Evolutionary conservation across 2,329 filamentous ascomycete species (phyloP).

Genomic region (Chaetomiaceae sp.): DNA sequence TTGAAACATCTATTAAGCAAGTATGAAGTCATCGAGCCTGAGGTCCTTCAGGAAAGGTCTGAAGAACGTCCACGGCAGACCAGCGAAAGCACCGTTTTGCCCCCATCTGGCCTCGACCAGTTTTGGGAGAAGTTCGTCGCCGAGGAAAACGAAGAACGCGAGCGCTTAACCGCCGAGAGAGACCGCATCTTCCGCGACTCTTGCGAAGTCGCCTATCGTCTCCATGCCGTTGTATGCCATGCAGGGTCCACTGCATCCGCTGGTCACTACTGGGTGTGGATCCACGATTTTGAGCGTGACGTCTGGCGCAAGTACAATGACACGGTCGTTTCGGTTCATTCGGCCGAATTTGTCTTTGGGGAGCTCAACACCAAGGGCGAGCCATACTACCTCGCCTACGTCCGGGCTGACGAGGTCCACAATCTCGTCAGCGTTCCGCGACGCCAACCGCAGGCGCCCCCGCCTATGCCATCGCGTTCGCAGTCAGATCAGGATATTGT

Average conservation of each 20-base stretch:
- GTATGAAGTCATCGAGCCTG: conserved; percentile 4
- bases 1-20: conserved; percentile 7
- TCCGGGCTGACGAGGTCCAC: conserved; percentile 29
- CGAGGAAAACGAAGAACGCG: conserved; percentile 30
- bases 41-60: neutral
- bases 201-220: conserved; percentile 65
- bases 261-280: conserved; percentile 97
- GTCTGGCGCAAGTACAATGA: conserved; percentile 97
- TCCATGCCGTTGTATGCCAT: conserved; percentile 93
- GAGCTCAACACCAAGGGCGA: conserved; percentile 65
- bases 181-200: conserved; percentile 58
- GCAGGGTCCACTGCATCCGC: conserved; percentile 61
- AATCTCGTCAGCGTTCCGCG: conserved; percentile 29
- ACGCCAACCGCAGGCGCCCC: conserved; percentile 3
- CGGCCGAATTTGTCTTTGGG: conserved; percentile 68
- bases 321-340: conserved; percentile 65
- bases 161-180: conserved; percentile 33
- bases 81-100: neutral
- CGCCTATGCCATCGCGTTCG: conserved; percentile 11
- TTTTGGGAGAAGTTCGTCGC: conserved; percentile 37
- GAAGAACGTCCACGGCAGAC: neutral
- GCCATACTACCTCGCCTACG: conserved; percentile 46
- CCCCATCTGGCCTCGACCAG: conserved; percentile 30
- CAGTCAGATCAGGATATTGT: neutral
- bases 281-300: conserved; percentile 76